Percentiles rank a stretch among this genome's conserved stretches.
phyloP scores from a whole-genome alignment of 768 basidiomycete genomes.

The Phlegmacium glaucopus region DNA sequence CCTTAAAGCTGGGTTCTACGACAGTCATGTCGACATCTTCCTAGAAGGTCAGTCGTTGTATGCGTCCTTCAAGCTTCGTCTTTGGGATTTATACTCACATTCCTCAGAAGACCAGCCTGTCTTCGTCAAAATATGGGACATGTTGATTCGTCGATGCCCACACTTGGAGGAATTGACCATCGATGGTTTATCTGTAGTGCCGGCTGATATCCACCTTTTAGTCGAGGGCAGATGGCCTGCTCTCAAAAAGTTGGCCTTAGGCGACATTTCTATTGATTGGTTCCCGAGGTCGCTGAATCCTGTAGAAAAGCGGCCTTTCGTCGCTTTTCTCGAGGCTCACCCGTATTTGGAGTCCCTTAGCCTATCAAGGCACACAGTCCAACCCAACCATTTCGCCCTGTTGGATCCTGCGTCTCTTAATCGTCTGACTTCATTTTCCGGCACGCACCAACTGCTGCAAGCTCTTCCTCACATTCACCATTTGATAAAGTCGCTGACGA shows the following conservation, averaged over 20 bases:
- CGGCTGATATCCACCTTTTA: conserved; percentile 53
- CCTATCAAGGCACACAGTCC: conserved; percentile 51
- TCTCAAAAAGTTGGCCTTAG: conserved; percentile 56
- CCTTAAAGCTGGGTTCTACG: conserved; percentile 62
- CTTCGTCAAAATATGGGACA: conserved; percentile 59
- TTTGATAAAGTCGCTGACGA: conserved; percentile 51
- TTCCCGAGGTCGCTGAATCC: conserved; percentile 31
- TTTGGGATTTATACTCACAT: neutral
- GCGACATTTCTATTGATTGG: conserved; percentile 66
- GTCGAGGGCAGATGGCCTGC: conserved; percentile 65
- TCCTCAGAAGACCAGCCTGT: conserved; percentile 48
- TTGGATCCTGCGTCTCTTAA: conserved; percentile 44
- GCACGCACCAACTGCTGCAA: conserved; percentile 65
- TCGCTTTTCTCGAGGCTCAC: conserved; percentile 68
- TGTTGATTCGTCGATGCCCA: conserved; percentile 64
- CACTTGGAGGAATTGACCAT: conserved; percentile 64
- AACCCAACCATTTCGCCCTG: conserved; percentile 48
- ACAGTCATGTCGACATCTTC: conserved; percentile 51
- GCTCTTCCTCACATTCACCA: conserved; percentile 50
- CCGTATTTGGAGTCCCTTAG: conserved; percentile 45
- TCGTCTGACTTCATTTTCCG: conserved; percentile 57
- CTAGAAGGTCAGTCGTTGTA: conserved; percentile 47
- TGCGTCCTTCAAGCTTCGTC: neutral
- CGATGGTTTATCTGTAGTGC: conserved; percentile 48
- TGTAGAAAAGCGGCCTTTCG: conserved; percentile 54